Conservation (phyloP, 495 filamentous ascomycete genomes). For the Copromyces sp. region DNA sequence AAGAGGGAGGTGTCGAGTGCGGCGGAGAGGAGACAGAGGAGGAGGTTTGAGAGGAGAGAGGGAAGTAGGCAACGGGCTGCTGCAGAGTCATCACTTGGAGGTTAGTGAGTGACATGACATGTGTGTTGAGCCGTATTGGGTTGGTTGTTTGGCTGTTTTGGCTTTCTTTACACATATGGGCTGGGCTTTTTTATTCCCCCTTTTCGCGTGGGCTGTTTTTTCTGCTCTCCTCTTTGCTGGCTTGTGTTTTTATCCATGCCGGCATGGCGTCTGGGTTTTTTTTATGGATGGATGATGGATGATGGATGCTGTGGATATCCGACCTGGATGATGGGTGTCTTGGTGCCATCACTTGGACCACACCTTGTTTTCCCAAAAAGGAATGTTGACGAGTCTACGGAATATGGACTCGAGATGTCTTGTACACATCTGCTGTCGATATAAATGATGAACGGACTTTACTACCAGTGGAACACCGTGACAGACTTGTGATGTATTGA, state of each 20-base stretch:
- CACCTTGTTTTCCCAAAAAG: not conserved
- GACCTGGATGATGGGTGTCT: not conserved
- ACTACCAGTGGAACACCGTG: not conserved
- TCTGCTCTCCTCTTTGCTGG: not conserved
- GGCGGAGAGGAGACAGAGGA: constrained; percentile 36
- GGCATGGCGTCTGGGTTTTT: not conserved
- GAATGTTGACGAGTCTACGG: not conserved
- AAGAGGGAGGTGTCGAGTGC: constrained; percentile 7
- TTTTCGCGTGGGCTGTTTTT: not conserved
- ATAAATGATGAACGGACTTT: not conserved
- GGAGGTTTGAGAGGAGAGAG: constrained; percentile 39
- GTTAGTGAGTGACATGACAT: not conserved
- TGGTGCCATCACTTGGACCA: not conserved
- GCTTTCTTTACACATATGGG: not conserved
- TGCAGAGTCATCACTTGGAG: constrained; percentile 8
- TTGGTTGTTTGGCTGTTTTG: not conserved
- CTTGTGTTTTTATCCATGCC: not conserved
- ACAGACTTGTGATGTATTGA: not conserved
- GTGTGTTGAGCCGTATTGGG: not conserved
- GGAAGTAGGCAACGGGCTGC: constrained; percentile 17
- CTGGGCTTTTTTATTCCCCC: not conserved
- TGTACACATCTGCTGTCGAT: not conserved
- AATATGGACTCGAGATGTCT: not conserved
- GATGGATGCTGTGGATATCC: not conserved
- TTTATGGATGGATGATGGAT: not conserved